These are phyloP conservation scores for Blastocystis hominis DNA, from an alignment of 352 stramenopile genomes.

Conservation along the genomic window DNA sequence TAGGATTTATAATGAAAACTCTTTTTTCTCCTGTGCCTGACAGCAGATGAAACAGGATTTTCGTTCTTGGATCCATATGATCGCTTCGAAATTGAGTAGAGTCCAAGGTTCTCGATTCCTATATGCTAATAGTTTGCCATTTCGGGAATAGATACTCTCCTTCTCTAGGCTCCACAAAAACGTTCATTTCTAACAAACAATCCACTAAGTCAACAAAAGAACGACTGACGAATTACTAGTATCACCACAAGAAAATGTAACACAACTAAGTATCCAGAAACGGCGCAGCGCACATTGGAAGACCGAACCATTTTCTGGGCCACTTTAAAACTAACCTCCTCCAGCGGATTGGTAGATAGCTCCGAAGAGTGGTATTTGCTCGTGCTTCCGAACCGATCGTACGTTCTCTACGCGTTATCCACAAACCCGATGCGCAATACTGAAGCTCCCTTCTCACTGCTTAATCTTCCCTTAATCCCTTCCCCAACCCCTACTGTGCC, in stretches of 20 bases:
- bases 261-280: background rate
- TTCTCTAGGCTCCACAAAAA: background rate
- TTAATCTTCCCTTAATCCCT: background rate
- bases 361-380: conserved; percentile 30
- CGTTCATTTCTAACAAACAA: background rate
- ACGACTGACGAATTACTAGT: background rate
- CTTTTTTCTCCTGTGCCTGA: background rate
- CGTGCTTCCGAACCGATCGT: background rate
- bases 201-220: background rate
- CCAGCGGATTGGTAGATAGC: background rate
- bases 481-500: background rate
- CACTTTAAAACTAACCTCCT: background rate
- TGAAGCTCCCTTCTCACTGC: background rate
- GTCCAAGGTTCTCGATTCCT: background rate
- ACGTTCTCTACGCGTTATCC: background rate
- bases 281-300: background rate
- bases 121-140: too few species aligned
- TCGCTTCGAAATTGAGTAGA: background rate
- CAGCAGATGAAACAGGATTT: background rate
- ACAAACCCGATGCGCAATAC: background rate
- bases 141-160: too few species aligned
- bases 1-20: background rate
- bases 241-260: conserved; percentile 3
- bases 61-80: background rate
- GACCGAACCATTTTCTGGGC: conserved; percentile 10